Conservation (phyloP, 305 asterid species). For the Fraxinus platypoda region DNA sequence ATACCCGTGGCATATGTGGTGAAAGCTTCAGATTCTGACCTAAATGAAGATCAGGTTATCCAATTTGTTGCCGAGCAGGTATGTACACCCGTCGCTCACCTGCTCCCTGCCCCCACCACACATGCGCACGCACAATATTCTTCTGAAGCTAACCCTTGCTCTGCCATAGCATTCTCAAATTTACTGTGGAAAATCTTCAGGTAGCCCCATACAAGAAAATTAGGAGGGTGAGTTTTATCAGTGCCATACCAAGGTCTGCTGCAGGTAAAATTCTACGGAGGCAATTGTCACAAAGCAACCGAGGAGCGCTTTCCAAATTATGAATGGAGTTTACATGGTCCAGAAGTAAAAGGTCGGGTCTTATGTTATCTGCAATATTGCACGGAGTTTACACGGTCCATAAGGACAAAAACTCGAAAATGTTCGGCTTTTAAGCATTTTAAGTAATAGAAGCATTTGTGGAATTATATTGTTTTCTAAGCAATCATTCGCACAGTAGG, state of each 20-base stretch:
- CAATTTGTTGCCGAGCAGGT: slow-evolving; percentile 72
- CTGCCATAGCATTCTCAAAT: neutral
- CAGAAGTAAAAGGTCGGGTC: neutral
- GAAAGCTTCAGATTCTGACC: slow-evolving; percentile 41
- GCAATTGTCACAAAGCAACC: slow-evolving; percentile 42
- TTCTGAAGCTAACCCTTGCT: neutral
- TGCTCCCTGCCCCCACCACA: neutral
- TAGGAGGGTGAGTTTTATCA: slow-evolving; percentile 52
- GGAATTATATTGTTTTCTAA: neutral
- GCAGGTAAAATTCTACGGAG: slow-evolving; percentile 80
- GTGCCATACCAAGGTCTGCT: slow-evolving; percentile 65
- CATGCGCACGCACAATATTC: neutral
- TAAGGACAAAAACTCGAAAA: neutral
- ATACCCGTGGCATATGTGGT: slow-evolving; percentile 74
- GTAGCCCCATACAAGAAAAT: slow-evolving; percentile 84
- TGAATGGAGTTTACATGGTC: slow-evolving; percentile 16
- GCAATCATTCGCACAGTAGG: neutral
- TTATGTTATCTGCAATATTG: neutral
- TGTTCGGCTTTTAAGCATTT: neutral
- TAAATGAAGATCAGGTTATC: slow-evolving; percentile 56
- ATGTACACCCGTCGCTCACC: neutral
- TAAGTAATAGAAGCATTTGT: neutral
- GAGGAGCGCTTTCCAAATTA: slow-evolving; percentile 41
- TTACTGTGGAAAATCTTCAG: slow-evolving; percentile 31
- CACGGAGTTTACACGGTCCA: neutral